Base-by-base conservation (phyloP, 1,284 basidiomycete genomes). In the Wallemia ichthyophaga region DNA sequence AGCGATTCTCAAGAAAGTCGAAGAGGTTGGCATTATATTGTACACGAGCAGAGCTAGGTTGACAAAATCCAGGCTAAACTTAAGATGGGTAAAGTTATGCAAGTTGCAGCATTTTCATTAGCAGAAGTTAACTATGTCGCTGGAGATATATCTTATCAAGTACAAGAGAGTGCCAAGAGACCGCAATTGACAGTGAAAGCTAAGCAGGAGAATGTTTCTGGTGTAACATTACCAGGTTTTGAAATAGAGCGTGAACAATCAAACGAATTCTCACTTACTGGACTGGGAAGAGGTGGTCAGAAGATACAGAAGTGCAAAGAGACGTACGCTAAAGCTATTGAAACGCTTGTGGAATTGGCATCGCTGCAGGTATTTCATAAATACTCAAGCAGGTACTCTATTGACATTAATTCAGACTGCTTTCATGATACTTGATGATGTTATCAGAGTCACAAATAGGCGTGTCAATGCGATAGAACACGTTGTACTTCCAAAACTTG, bases 391-490 rank as follows among this genome's bases (percentile, higher is more conserved):
- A 17, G n/a, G n/a, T 53, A 27, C 23, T 27, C 23, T 48, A 28
- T 24, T 24, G 27, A 37, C 15, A 19, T n/a, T 25, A 48, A 5
- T 13, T 9, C 83, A 94, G 74, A 96, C 94, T 0, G 94, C 94
- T 2, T 99, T 99, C 73, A 92, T 85, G 60, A 96, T 98, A 64
- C 78, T 99, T 25, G 94, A 99, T 70, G 94, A 98, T 72, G 94
- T 98, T 62, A 99, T 99, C 68, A 82, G 88, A 59, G 88, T 92
- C 55, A 98, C 94, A 26, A 99, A 96, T 70, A 82, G 94, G 56
- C 81, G 94, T 63, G 94, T 99, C 28, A 99, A 99, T 67, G 94
- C 94, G 2, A 94, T 99, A 66, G 94, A 99, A 68, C 88, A 99
- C 69, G 82, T 99, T 64, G 78, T 99, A 66, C 96, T 99, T 61